phyloP scores from a whole-genome alignment of 2,329 filamentous ascomycete species.

The Trichoderma sp. region DNA sequence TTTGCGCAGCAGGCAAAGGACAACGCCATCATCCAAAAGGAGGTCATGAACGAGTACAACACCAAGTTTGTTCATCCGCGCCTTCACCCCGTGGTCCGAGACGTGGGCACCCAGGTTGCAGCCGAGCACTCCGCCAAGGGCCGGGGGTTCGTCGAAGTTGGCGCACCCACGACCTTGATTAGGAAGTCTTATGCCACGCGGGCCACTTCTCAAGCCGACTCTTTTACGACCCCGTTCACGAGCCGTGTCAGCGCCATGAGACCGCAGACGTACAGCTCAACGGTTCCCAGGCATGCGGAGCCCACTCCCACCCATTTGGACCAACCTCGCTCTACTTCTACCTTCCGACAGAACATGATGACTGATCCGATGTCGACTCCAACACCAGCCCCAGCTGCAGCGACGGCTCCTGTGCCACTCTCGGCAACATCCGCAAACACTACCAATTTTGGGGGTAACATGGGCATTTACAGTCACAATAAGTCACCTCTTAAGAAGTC shows the following conservation, averaged over 20 bases:
- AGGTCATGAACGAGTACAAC: slow-evolving; percentile 94
- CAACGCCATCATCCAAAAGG: slow-evolving; percentile 78
- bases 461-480: slow-evolving; percentile 78
- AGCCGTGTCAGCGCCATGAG: slow-evolving; percentile 43
- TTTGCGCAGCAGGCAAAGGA: slow-evolving; percentile 89
- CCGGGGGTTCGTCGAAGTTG: slow-evolving; percentile 50
- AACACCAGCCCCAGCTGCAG: slow-evolving; percentile 31
- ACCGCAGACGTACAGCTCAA: slow-evolving; percentile 49
- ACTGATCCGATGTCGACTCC: slow-evolving; percentile 35
- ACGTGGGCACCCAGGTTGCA: slow-evolving; percentile 79
- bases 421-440: slow-evolving; percentile 33
- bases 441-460: slow-evolving; percentile 64
- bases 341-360: slow-evolving; percentile 43
- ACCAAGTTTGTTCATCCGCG: slow-evolving; percentile 91
- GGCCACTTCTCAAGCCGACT: slow-evolving; percentile 78
- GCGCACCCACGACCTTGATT: slow-evolving; percentile 63
- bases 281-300: slow-evolving; percentile 41
- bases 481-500: slow-evolving; percentile 84
- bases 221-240: slow-evolving; percentile 52
- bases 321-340: slow-evolving; percentile 38
- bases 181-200: slow-evolving; percentile 78
- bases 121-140: slow-evolving; percentile 47
- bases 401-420: slow-evolving; percentile 29
- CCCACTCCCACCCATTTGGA: slow-evolving; percentile 38
- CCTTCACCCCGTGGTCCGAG: slow-evolving; percentile 75